Conservation (phyloP, 768 basidiomycete genomes). For the Galerina sulciceps region DNA sequence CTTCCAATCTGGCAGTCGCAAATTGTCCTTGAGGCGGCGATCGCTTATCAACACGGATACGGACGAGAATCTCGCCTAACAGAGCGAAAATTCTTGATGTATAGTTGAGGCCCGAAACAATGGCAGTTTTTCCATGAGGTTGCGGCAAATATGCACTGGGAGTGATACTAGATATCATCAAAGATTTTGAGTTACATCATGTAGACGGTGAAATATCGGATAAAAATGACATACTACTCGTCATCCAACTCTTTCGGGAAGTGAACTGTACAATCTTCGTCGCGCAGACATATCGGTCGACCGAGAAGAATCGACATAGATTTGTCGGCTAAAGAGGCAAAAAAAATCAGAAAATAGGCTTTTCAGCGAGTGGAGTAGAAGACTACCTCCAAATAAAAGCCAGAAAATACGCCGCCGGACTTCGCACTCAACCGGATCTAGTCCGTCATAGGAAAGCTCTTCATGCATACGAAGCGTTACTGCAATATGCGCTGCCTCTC, state of each 20-base stretch:
- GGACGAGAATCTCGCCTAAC: conserved; percentile 84
- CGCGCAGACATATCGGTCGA: conserved; percentile 82
- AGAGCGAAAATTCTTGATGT: conserved; percentile 85
- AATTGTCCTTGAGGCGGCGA: conserved; percentile 87
- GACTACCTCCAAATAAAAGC: conserved; percentile 84
- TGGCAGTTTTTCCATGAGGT: conserved; percentile 84
- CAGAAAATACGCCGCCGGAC: conserved; percentile 87
- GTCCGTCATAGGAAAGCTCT: conserved; percentile 78
- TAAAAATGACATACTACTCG: conserved; percentile 66
- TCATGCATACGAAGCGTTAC: conserved; percentile 86
- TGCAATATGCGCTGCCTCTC: conserved; percentile 84
- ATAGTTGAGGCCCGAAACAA: conserved; percentile 88
- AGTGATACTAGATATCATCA: conserved; percentile 65
- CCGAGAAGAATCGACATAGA: conserved; percentile 87
- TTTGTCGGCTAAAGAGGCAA: conserved; percentile 69
- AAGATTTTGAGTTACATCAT: conserved; percentile 20
- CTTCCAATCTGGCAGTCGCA: conserved; percentile 82
- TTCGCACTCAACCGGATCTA: conserved; percentile 89
- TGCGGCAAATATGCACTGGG: conserved; percentile 82
- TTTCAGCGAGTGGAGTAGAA: background rate
- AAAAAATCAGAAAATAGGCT: background rate
- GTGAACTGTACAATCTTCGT: conserved; percentile 90
- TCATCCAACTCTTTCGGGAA: conserved; percentile 90
- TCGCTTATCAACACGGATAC: conserved; percentile 85
- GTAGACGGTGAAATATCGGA: conserved; percentile 31